A percentile compares a stretch with the other conserved stretches of the same genome.
phyloP scores from a whole-genome alignment of 371 early-diverging fungal species.

The Dichotomocladium elegans region DNA sequence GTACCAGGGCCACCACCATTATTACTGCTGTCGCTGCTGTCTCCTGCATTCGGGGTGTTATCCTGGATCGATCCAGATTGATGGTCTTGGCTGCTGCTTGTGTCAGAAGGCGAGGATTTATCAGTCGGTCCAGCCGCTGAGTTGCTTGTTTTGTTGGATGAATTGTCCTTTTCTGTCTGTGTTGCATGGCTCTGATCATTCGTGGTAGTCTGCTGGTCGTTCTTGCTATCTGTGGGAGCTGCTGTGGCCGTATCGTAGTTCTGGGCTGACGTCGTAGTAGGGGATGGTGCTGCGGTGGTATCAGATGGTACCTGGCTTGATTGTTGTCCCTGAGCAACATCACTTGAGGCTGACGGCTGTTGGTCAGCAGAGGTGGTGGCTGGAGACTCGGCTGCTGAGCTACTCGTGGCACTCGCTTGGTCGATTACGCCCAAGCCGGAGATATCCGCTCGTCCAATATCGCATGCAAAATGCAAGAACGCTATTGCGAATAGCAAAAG shows the following conservation, averaged over 20 bases:
- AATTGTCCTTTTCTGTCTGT: not conserved
- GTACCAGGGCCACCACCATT: not conserved
- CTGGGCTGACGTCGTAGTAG: no score
- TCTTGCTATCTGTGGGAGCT: not conserved
- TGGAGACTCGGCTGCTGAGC: not conserved
- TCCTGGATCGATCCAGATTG: not conserved
- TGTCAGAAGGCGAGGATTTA: slow-evolving; percentile 1
- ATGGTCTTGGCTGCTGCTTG: not conserved
- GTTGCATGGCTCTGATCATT: not conserved
- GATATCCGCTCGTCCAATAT: not conserved
- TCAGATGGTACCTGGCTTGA: not conserved
- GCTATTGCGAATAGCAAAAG: not conserved
- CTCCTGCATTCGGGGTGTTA: not conserved
- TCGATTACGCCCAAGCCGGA: not conserved
- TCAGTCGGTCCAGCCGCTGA: not conserved
- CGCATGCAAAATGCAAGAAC: not conserved
- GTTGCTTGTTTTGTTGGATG: not conserved
- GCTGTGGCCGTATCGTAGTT: not conserved
- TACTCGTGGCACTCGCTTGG: not conserved
- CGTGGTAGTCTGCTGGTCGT: not conserved
- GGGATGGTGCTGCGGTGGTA: not conserved
- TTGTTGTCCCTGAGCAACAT: not conserved
- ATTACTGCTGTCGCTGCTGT: not conserved
- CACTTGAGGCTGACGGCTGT: not conserved
- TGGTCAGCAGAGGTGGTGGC: not conserved